A percentile compares a stretch with the other conserved stretches of the same genome.
These are phyloP conservation scores for barley (Hordeum vulgare) DNA, from an alignment of 176 grass and related monocot species.

Conservation along the genomic window MorexV3_pseudomolecules_assembly NC_058521.1:75229668-75230167, in stretches of 20 bases:
- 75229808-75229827: slow-evolving; percentile 99
- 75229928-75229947: slow-evolving; percentile 27
- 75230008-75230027: slow-evolving; percentile 88
- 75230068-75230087: not conserved
- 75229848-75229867: slow-evolving; percentile 59
- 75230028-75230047: slow-evolving; percentile 40
- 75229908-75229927: not conserved
- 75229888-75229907: not conserved
- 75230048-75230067: not conserved
- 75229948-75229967: slow-evolving; percentile 98
- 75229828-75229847: slow-evolving; percentile 97
- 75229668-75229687: slow-evolving; percentile 47
- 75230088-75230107: not conserved
- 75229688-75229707: not conserved
- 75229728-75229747: not conserved
- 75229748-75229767: slow-evolving; percentile 31
- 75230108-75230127: slow-evolving; percentile 9
- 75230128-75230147: not conserved
- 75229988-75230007: slow-evolving; percentile 94
- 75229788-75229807: slow-evolving; percentile 94
- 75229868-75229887: not conserved
- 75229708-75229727: not conserved
- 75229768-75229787: slow-evolving; percentile 80
- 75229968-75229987: slow-evolving; percentile 92
- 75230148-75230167: not conserved